A percentile compares a stretch with the other conserved stretches of the same genome.
Conservation (phyloP, 768 basidiomycete species). For the Mycena belliarum region DNA sequence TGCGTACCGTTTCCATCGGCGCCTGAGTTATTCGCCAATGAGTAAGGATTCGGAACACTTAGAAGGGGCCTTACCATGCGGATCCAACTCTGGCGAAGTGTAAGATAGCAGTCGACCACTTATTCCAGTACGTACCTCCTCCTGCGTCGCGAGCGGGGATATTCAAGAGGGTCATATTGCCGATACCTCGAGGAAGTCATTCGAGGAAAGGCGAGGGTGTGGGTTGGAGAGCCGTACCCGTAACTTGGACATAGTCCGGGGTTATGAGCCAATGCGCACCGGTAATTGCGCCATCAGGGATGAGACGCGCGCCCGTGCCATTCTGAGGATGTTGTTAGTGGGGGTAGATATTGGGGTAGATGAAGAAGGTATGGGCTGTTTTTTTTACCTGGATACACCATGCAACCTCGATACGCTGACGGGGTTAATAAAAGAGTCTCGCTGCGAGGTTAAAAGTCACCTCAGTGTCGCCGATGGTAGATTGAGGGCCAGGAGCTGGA, state of each 20-base stretch:
- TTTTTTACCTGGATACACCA: conserved; percentile 44
- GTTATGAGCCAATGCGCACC: conserved; percentile 72
- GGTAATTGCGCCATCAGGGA: conserved; percentile 70
- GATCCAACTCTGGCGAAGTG: conserved; percentile 57
- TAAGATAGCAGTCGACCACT: neutral
- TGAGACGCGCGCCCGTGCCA: conserved; percentile 63
- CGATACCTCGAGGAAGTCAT: conserved; percentile 45
- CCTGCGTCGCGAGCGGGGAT: conserved; percentile 59
- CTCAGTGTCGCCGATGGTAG: conserved; percentile 63
- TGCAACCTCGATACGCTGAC: conserved; percentile 42
- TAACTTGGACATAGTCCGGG: conserved; percentile 74
- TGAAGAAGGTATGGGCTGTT: neutral
- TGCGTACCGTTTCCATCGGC: conserved; percentile 52
- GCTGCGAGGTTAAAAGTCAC: conserved; percentile 35
- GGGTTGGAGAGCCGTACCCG: conserved; percentile 38
- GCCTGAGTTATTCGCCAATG: neutral
- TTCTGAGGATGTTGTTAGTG: conserved; percentile 33
- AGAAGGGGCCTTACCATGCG: conserved; percentile 47
- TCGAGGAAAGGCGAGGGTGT: conserved; percentile 22
- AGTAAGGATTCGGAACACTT: neutral
- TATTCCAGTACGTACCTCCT: conserved; percentile 33
- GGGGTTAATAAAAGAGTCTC: neutral
- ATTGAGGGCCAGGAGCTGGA: conserved; percentile 49
- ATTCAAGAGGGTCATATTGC: conserved; percentile 67
- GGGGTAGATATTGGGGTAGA: neutral